phyloP scores from a whole-genome alignment of 257 asterid genomes.

The Fraxinus excelsior region DNA sequence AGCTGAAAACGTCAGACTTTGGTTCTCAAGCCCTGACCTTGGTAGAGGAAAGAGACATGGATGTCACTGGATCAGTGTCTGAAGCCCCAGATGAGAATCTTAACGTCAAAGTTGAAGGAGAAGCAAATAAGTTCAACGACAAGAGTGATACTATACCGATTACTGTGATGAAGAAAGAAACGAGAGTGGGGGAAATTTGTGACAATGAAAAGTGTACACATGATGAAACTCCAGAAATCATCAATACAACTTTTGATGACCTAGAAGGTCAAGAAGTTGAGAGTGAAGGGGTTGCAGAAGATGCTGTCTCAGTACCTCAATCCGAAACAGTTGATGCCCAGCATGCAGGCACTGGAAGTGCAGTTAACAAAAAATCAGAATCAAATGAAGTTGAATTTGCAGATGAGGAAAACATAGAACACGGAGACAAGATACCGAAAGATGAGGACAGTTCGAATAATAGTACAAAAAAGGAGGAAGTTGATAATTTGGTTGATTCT shows the following conservation, averaged over 20 bases:
- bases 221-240: slow-evolving; percentile 29
- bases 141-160: slow-evolving; percentile 14
- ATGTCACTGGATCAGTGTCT: slow-evolving; percentile 2
- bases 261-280: slow-evolving; percentile 27
- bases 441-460: slow-evolving; percentile 9
- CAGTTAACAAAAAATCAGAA: slow-evolving; percentile 17
- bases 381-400: slow-evolving; percentile 25
- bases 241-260: slow-evolving; percentile 8
- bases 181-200: slow-evolving; percentile 25
- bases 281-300: slow-evolving; percentile 15
- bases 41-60: not conserved
- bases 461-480: slow-evolving; percentile 7
- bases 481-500: not conserved
- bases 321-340: slow-evolving; percentile 9
- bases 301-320: slow-evolving; percentile 8
- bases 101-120: not conserved
- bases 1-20: not conserved
- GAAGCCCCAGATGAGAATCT: slow-evolving; percentile 15
- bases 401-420: slow-evolving; percentile 17
- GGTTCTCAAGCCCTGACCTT: not conserved
- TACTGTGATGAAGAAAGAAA: slow-evolving; percentile 17
- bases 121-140: slow-evolving; percentile 9
- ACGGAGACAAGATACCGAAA: slow-evolving; percentile 7
- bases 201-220: slow-evolving; percentile 26
- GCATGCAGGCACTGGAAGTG: slow-evolving; percentile 4